Conservation (phyloP, 768 basidiomycete genomes). For the Tulasnella sp. region DNA sequence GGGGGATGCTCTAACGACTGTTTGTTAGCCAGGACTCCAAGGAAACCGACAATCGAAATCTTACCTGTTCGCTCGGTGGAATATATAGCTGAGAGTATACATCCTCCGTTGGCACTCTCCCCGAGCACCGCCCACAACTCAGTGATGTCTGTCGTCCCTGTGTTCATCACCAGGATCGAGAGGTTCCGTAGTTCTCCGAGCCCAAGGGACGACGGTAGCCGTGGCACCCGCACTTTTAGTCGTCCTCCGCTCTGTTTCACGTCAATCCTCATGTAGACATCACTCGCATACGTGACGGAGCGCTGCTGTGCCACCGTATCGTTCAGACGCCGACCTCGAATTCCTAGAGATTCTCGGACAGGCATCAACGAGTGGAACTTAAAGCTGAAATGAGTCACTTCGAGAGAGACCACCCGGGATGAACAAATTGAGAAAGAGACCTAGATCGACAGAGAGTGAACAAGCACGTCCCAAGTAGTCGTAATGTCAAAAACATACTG, state of each 20-base stretch:
- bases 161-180: slow-evolving; percentile 61
- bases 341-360: slow-evolving; percentile 59
- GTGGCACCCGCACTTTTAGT: slow-evolving; percentile 43
- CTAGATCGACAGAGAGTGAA: not conserved
- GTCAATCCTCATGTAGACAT: slow-evolving; percentile 56
- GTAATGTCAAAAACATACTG: slow-evolving; percentile 44
- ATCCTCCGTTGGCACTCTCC: slow-evolving; percentile 47
- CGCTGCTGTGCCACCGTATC: slow-evolving; percentile 69
- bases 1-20: slow-evolving; percentile 16
- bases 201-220: slow-evolving; percentile 47
- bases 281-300: slow-evolving; percentile 65
- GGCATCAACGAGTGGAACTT: slow-evolving; percentile 73
- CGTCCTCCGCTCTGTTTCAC: slow-evolving; percentile 65
- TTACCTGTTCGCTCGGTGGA: not conserved
- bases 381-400: slow-evolving; percentile 57
- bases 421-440: slow-evolving; percentile 13
- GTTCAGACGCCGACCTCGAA: slow-evolving; percentile 72
- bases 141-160: slow-evolving; percentile 54
- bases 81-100: slow-evolving; percentile 50
- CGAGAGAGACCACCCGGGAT: slow-evolving; percentile 42
- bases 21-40: slow-evolving; percentile 11
- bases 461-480: not conserved
- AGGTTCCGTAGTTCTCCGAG: slow-evolving; percentile 66
- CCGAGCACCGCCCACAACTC: slow-evolving; percentile 71
- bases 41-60: not conserved